Evolutionary conservation across 139 green algal species (phyloP), one percentile per base, ranked within the genome.

Genomic region (Picochlorum sp.): DNA sequence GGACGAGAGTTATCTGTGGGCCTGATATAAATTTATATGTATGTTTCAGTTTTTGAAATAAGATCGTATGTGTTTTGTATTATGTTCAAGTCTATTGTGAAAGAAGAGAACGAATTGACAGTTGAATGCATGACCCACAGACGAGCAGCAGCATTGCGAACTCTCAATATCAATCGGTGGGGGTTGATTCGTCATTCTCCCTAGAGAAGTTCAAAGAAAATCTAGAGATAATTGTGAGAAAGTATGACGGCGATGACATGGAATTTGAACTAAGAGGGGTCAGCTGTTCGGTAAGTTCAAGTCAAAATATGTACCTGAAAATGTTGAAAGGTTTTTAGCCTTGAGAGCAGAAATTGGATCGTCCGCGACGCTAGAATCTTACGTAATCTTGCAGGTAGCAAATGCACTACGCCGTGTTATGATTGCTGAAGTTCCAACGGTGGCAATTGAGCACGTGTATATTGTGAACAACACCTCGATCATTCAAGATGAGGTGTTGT

Each of bases 401-500:
- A 99, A 99, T 65, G 83, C 92, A 4, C 72, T 98, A 43, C 76
- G 90, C 2, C 75, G 93, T 12, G 96, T 97, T 54, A 81, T 98
- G 26, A 94, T 97, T 16, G 68, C 85, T 1, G 91, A 99, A 65
- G 78, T 96, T 22, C 92, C 93, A 5, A 97, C 90, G 0, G 84
- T 99, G 67, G 92, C 92, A 1, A 94, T 97, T 24, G 90, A 98
- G 78, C 89, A 97, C 63, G 90, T 99, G 10, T 99, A 90, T 70
- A 79, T 97, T 16, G 54, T 93, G 16, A 87, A 99, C 83, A 98
- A 98, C 77, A 97, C 92, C 1, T 89, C 75, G 16, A 85, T 97
- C 50, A 89, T 98, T 13, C 71, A 85, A 74, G 85, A 94, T 65
- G 87, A 96, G 68, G 80, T 99, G 53, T 57, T 99, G 16, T 72